A percentile compares a stretch with the other conserved stretches of the same genome.
Conservation (phyloP, 345 rosid genomes). For the Bretschneidera sinensis region DNA sequence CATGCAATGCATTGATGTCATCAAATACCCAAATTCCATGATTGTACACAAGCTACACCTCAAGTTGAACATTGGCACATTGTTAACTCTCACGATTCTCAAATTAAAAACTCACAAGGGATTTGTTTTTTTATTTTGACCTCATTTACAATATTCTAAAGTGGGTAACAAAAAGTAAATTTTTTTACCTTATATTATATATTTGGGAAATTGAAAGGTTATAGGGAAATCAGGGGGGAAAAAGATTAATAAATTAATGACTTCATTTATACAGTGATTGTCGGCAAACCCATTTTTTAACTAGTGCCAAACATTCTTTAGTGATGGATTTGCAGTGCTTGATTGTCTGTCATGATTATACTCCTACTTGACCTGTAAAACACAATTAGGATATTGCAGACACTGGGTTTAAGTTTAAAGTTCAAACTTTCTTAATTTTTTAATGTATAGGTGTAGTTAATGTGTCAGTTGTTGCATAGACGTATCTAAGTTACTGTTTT, state of each 20-base stretch:
- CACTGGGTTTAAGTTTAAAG: no score
- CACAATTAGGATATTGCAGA: no score
- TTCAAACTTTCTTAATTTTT: no score
- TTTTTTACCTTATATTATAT: background rate
- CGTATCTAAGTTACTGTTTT: slow-evolving; percentile 13
- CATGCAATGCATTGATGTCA: slow-evolving; percentile 22
- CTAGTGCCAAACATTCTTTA: background rate
- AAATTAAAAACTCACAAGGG: no score
- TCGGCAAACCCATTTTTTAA: slow-evolving; percentile 51
- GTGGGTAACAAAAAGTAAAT: no score
- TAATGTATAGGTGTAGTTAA: slow-evolving; percentile 1
- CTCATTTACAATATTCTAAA: no score
- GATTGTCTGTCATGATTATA: slow-evolving; percentile 31
- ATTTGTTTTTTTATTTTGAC: no score
- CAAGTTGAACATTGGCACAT: background rate
- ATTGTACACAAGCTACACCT: no score
- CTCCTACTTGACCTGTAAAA: background rate
- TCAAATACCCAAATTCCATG: background rate
- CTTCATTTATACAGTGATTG: slow-evolving; percentile 37
- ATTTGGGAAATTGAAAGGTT: background rate
- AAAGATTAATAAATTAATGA: slow-evolving; percentile 2
- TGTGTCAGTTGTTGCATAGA: slow-evolving; percentile 23
- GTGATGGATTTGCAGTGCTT: slow-evolving; percentile 14
- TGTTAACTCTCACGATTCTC: no score
- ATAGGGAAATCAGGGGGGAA: background rate